Conservation (phyloP, 495 filamentous ascomycete species). For the Evernia prunastri region DNA sequence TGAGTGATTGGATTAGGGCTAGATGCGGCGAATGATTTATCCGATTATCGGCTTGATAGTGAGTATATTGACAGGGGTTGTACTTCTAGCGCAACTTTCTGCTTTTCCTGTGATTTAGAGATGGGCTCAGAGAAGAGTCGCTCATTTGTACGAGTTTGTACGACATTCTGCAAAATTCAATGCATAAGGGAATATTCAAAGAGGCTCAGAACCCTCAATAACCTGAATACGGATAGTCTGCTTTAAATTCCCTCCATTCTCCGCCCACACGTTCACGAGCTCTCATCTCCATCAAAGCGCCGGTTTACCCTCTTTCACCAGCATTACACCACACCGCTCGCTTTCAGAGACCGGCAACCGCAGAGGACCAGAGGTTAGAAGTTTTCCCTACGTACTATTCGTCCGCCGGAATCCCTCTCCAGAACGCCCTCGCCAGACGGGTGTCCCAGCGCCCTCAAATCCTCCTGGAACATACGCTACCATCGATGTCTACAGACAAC, state of each 20-base stretch:
- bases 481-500: constrained; percentile 12
- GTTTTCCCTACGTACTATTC: not conserved
- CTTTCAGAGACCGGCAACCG: not conserved
- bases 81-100: not conserved
- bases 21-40: not conserved
- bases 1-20: not conserved
- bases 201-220: not conserved
- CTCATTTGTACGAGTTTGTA: not conserved
- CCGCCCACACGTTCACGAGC: not conserved
- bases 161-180: not conserved
- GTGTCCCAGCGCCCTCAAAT: not conserved
- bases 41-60: constrained; percentile 2
- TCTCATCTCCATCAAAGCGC: constrained; percentile 7
- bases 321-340: not conserved
- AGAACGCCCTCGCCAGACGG: not conserved
- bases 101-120: not conserved
- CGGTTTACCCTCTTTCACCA: not conserved
- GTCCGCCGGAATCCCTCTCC: not conserved
- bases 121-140: not conserved
- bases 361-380: not conserved
- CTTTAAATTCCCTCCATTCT: not conserved
- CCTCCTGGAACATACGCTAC: not conserved
- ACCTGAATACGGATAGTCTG: not conserved
- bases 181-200: not conserved
- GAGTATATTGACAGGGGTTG: not conserved